Evolutionary conservation across 192 early-diverging fungal genomes (phyloP), one percentile per base, ranked within the genome.

Genomic region (Chytriomyces hyalinus): DNA sequence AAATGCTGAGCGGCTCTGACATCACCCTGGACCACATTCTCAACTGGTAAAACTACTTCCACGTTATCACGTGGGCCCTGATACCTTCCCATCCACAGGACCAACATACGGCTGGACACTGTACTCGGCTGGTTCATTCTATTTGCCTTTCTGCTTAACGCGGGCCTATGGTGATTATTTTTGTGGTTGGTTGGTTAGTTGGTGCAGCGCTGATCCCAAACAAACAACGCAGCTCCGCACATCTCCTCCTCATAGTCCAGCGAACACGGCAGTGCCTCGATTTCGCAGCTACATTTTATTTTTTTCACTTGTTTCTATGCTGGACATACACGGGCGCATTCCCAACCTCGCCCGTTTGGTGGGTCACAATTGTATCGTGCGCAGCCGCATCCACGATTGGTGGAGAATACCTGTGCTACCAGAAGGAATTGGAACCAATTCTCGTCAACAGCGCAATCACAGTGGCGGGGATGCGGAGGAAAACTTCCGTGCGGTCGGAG

Each of bases 401-500:
- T 7, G 92, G 91, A 17, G 93, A 95, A 78, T 89, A 93, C 78
- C 87, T 92, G 61, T 95, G 94, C 75, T 92, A 93, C 91, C 87
- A 87, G 64, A 78, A 84, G 75, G 94, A 95, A 73, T 87, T 95
- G 89, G 88, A 92, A 75, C 94, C 94, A 2, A 93, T 94, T 62
- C 69, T 59, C 3, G 46, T 86, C 17, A 70, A 70, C 84, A 53
- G 65, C n/a, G 53, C 45, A 26, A 50, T 46, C 3, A 67, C 49
- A 60, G 49, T 45, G 51, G 15, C 68, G 20, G 53, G 68, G 68
- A 28, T 28, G 65, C 68, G 68, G 50, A 20, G 49, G 68, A 59
- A 70, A 59, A n/a, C 68, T 13, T 26, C 36, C 49, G 11, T 61
- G 49, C 36, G 68, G n/a, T 45, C 49, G 43, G 61, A 77, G 13